phyloP scores from a whole-genome alignment of 2,329 filamentous ascomycete species.

The Ascochyta lentis region DNA sequence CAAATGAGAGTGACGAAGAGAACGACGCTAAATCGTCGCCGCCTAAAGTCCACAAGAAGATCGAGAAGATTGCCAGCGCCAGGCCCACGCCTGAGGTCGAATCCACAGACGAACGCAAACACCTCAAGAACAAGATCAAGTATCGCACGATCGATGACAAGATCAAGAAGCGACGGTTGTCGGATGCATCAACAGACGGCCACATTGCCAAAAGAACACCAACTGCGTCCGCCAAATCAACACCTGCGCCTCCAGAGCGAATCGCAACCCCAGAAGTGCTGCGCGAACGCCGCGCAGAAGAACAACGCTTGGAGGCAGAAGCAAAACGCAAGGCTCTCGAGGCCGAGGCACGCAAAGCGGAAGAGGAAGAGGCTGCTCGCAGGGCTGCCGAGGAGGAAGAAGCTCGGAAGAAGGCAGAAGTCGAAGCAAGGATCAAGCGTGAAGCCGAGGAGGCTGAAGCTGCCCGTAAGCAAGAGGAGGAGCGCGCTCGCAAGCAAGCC shows the following conservation, averaged over 20 bases:
- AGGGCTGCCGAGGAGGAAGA: slow-evolving; percentile 41
- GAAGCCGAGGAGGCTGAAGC: slow-evolving; percentile 44
- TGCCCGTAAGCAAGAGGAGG: slow-evolving; percentile 40
- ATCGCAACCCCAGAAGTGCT: slow-evolving; percentile 42
- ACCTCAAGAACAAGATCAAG: slow-evolving; percentile 41
- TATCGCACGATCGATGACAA: slow-evolving; percentile 44
- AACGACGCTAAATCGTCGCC: slow-evolving; percentile 31
- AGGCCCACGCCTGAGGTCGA: slow-evolving; percentile 45
- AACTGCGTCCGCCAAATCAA: slow-evolving; percentile 44
- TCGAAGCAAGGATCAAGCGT: slow-evolving; percentile 40
- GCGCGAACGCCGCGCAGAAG: slow-evolving; percentile 46
- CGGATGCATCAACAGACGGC: slow-evolving; percentile 42
- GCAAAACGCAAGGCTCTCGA: slow-evolving; percentile 34
- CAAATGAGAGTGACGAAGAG: slow-evolving; percentile 43
- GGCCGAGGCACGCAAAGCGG: slow-evolving; percentile 35
- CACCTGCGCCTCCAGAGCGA: slow-evolving; percentile 44
- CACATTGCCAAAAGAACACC: slow-evolving; percentile 42
- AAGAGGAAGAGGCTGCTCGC: slow-evolving; percentile 37
- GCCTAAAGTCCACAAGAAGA: slow-evolving; percentile 37
- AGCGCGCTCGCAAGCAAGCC: slow-evolving; percentile 36
- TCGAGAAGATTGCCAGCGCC: slow-evolving; percentile 31
- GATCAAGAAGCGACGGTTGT: slow-evolving; percentile 39
- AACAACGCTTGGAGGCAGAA: slow-evolving; percentile 39
- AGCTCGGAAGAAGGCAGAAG: slow-evolving; percentile 36
- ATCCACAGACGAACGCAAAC: slow-evolving; percentile 45